These are phyloP conservation scores for Gastrodia elata DNA, from an alignment of 106 monocot genomes.

Conservation along the genomic window DNA sequence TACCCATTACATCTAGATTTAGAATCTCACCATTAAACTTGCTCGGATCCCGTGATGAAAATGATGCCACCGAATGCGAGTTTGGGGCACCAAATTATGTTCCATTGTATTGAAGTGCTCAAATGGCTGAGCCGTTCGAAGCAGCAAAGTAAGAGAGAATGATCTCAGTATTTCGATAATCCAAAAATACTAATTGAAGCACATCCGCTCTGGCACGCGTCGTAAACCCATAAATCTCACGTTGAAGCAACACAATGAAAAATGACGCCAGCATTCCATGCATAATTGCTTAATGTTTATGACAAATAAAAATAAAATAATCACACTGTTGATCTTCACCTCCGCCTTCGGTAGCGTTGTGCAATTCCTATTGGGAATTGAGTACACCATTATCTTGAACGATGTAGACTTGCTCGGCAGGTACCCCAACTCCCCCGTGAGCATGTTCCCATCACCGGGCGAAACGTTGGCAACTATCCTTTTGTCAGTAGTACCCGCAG, in stretches of 20 bases:
- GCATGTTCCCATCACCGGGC: background rate
- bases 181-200: conserved; percentile 15
- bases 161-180: background rate
- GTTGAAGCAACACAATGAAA: conserved; percentile 12
- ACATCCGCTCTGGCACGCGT: conserved; percentile 9
- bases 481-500: conserved; percentile 17
- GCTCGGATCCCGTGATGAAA: conserved; percentile 16
- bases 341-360: too few species aligned
- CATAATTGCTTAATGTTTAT: too few species aligned
- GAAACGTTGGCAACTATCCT: background rate
- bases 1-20: conserved; percentile 11
- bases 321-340: too few species aligned
- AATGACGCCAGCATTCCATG: conserved; percentile 17
- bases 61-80: conserved; percentile 1
- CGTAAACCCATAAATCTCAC: background rate
- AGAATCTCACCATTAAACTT: conserved; percentile 6
- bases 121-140: background rate
- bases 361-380: too few species aligned
- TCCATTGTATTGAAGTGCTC: background rate
- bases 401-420: too few species aligned
- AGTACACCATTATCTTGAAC: too few species aligned
- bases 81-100: background rate
- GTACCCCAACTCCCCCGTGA: conserved; percentile 1
- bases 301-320: too few species aligned
- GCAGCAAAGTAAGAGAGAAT: background rate